Conservation (phyloP, 1,139 yeast genomes). For the Saccharomyces hybrid region DNA sequence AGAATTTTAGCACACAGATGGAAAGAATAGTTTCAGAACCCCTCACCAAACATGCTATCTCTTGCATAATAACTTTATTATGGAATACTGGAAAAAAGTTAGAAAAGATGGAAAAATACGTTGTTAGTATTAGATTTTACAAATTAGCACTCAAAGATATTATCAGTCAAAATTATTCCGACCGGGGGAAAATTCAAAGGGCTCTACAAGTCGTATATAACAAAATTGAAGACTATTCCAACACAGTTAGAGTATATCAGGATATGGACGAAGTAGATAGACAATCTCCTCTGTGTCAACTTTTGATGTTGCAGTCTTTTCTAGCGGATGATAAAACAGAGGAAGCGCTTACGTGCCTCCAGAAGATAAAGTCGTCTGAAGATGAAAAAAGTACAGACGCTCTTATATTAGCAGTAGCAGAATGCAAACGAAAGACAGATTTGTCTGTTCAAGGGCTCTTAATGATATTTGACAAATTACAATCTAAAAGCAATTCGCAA, state of each 20-base stretch:
- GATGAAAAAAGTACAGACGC: constrained; percentile 14
- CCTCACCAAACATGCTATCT: constrained; percentile 12
- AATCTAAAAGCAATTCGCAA: not conserved
- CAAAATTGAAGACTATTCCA: constrained; percentile 7
- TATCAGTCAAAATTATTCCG: constrained; percentile 15
- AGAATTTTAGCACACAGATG: constrained; percentile 9
- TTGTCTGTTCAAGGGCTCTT: constrained; percentile 13
- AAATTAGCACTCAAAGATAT: constrained; percentile 14
- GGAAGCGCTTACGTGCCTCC: constrained; percentile 9
- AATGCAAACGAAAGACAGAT: constrained; percentile 15
- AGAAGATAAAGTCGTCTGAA: constrained; percentile 11
- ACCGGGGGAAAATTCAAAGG: constrained; percentile 21
- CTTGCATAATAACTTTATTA: constrained; percentile 21
- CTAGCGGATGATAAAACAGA: constrained; percentile 7
- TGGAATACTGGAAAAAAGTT: constrained; percentile 26
- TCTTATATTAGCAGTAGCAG: constrained; percentile 18
- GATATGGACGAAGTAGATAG: constrained; percentile 12
- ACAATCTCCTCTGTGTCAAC: constrained; percentile 16
- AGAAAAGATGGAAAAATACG: constrained; percentile 17
- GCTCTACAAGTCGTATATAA: constrained; percentile 17
- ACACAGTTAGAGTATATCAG: constrained; percentile 10
- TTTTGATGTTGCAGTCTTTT: constrained; percentile 12
- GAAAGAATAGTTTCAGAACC: constrained; percentile 11
- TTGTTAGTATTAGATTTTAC: constrained; percentile 15
- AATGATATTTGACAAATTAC: constrained; percentile 16